Conservation (phyloP, 352 stramenopile genomes). For the Phytophthora melonis region DNA sequence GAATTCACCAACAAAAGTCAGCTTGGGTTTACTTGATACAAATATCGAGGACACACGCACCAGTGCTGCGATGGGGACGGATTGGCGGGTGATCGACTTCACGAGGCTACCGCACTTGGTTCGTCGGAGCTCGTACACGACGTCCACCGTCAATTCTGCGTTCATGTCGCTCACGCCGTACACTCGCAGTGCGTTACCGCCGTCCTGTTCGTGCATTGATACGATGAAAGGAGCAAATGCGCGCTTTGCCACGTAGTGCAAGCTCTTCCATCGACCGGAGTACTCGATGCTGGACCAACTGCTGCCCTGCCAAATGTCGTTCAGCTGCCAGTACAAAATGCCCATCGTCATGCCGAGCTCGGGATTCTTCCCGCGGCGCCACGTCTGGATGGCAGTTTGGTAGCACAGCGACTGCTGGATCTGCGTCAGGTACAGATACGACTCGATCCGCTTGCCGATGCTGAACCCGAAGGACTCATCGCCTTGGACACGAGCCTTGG, state of each 20-base stretch:
- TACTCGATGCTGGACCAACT: constrained; percentile 91
- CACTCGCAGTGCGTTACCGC: constrained; percentile 41
- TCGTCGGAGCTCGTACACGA: constrained; percentile 58
- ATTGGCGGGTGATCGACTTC: constrained; percentile 42
- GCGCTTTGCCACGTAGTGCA: constrained; percentile 80
- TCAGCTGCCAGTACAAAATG: constrained; percentile 91
- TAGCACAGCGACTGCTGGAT: constrained; percentile 86
- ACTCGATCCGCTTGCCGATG: constrained; percentile 56
- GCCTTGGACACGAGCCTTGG: constrained; percentile 7
- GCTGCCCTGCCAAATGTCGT: constrained; percentile 89
- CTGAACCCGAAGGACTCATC: constrained; percentile 48
- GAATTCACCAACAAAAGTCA: constrained; percentile 4
- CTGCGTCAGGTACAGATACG: constrained; percentile 81
- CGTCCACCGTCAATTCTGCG: constrained; percentile 37
- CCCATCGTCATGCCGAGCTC: constrained; percentile 73
- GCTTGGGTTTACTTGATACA: no score
- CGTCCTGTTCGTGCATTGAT: constrained; percentile 42
- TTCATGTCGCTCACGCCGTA: constrained; percentile 63
- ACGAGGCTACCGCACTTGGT: constrained; percentile 53
- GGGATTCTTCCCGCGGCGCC: constrained; percentile 68
- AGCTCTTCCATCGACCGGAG: constrained; percentile 80
- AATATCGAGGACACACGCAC: constrained; percentile 33
- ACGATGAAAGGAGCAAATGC: constrained; percentile 78
- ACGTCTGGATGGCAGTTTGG: constrained; percentile 75
- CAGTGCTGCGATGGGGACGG: constrained; percentile 40